Evolutionary conservation across 768 basidiomycete genomes (phyloP).

Genomic region (Termitomyces sp.): DNA sequence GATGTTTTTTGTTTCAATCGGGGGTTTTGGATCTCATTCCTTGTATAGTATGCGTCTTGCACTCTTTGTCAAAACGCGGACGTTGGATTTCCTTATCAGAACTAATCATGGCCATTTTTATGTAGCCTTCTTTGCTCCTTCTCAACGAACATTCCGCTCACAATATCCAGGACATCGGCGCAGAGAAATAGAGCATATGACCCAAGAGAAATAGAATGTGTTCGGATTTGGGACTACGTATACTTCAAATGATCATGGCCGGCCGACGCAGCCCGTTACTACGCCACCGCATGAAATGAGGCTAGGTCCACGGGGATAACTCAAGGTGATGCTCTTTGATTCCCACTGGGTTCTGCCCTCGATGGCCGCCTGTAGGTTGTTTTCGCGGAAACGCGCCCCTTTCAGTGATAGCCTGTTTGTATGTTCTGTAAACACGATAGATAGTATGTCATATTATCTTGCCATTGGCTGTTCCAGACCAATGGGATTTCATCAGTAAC

Average conservation of each 20-base stretch:
- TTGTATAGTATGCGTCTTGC: conserved; percentile 84
- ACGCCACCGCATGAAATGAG: background rate
- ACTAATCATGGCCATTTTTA: background rate
- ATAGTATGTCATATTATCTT: background rate
- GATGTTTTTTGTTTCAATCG: conserved; percentile 14
- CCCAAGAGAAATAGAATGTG: no score
- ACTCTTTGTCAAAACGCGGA: conserved; percentile 83
- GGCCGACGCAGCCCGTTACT: background rate
- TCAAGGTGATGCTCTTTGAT: background rate
- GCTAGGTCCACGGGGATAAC: background rate
- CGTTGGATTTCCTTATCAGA: background rate
- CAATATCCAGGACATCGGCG: no score
- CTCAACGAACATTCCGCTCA: conserved; percentile 54
- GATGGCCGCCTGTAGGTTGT: background rate
- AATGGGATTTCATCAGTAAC: background rate
- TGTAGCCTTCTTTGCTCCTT: conserved; percentile 65
- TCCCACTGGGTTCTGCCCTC: background rate
- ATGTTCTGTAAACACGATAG: background rate
- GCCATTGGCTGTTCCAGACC: background rate
- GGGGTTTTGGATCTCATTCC: background rate
- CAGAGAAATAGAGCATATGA: no score
- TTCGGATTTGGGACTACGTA: no score
- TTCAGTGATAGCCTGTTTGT: background rate
- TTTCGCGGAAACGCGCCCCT: background rate
- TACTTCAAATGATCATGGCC: no score